Conservation (phyloP, 768 basidiomycete species). For the Tricholoma saponaceum region DNA sequence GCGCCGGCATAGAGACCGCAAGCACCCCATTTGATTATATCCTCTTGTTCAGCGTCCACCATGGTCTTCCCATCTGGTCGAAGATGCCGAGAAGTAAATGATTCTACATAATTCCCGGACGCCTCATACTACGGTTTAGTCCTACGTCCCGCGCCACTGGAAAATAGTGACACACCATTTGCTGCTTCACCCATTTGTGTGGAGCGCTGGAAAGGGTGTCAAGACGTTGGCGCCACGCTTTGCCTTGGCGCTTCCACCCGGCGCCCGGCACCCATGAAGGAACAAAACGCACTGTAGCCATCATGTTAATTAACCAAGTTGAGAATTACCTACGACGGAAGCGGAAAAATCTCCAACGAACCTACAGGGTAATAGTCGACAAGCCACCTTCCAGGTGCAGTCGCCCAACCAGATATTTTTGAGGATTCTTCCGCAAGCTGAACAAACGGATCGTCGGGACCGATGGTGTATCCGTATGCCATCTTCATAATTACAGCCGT, state of each 20-base stretch:
- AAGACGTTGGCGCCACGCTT: slow-evolving; percentile 33
- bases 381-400: slow-evolving; percentile 38
- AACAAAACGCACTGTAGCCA: slow-evolving; percentile 38
- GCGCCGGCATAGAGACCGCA: slow-evolving; percentile 47
- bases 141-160: neutral
- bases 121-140: slow-evolving; percentile 19
- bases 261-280: slow-evolving; percentile 49
- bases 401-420: slow-evolving; percentile 36
- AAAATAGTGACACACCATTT: slow-evolving; percentile 28
- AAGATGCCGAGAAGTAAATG: slow-evolving; percentile 40
- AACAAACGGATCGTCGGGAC: slow-evolving; percentile 35
- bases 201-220: slow-evolving; percentile 33
- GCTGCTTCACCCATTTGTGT: slow-evolving; percentile 41
- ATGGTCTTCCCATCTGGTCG: slow-evolving; percentile 17
- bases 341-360: slow-evolving; percentile 12
- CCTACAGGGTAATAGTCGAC: slow-evolving; percentile 39
- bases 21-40: slow-evolving; percentile 46
- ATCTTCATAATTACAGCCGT: slow-evolving; percentile 39
- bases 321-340: neutral
- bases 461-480: slow-evolving; percentile 37
- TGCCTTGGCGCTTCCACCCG: slow-evolving; percentile 42
- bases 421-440: slow-evolving; percentile 34
- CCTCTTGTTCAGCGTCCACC: slow-evolving; percentile 32
- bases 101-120: slow-evolving; percentile 29
- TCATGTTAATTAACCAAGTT: neutral